Percentiles rank a stretch among this genome's conserved stretches.
Evolutionary conservation across 1,284 basidiomycete genomes (phyloP).

Genomic region (Takashimella koratensis): DNA sequence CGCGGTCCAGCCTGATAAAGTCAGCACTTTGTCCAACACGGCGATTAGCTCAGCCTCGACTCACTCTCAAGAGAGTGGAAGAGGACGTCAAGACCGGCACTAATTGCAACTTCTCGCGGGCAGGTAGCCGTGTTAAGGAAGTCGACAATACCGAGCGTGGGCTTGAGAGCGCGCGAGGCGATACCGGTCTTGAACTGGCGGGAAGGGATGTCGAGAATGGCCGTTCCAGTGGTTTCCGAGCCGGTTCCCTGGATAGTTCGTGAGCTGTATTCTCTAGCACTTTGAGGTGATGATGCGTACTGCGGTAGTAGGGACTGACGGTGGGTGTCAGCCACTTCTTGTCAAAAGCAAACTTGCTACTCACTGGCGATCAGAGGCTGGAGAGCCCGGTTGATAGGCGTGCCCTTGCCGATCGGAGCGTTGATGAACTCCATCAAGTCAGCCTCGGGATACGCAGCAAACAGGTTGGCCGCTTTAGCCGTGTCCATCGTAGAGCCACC

Average conservation of each 20-base stretch:
- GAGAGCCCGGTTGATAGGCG: conserved; percentile 71
- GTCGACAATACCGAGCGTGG: conserved; percentile 81
- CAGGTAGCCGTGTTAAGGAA: conserved; percentile 82
- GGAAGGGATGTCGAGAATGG: conserved; percentile 81
- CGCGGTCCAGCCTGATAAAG: conserved; percentile 37
- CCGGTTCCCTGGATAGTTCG: conserved; percentile 62
- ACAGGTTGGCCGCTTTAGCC: conserved; percentile 89
- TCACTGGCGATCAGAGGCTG: conserved; percentile 78
- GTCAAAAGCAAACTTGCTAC: not conserved
- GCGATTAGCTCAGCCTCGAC: too few species aligned
- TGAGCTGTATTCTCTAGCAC: not conserved
- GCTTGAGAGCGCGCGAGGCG: conserved; percentile 84
- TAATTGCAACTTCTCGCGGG: conserved; percentile 79
- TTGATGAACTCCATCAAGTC: conserved; percentile 96
- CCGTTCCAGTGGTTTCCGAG: conserved; percentile 95
- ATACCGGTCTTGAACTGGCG: conserved; percentile 95
- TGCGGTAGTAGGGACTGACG: conserved; percentile 82
- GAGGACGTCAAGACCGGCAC: conserved; percentile 85
- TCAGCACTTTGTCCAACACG: conserved; percentile 1
- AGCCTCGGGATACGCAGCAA: conserved; percentile 71
- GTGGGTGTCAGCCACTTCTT: not conserved
- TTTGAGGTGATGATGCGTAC: too few species aligned
- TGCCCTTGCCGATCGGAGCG: conserved; percentile 89
- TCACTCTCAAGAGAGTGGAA: conserved; percentile 88
- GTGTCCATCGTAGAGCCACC: conserved; percentile 96